Evolutionary conservation across 371 early-diverging fungal genomes (phyloP), one percentile per base, ranked within the genome.

Genomic region (Umbelopsis sp.): DNA sequence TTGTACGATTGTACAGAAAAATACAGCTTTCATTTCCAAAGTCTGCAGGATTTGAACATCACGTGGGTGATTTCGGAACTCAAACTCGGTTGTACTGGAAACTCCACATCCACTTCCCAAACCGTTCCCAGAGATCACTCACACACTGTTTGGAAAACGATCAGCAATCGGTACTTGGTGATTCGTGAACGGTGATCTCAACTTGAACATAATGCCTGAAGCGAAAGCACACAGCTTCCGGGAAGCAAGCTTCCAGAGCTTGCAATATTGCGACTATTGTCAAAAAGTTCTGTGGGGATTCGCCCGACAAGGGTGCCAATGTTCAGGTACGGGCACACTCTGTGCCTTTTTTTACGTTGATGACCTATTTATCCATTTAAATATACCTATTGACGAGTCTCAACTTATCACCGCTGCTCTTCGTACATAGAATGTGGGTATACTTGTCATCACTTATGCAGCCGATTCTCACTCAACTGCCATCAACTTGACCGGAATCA

Each of bases 391-490:
- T 16, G 8, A 4, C 35, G 29, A 4, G 22, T 11, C 9, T 62
- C 12, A 63, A 22, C 65, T 20, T 11, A 38, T 63, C 25, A 24
- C 22, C 18, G 0, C 50, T 25, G 29, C 20, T 32, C 29, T 35
- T 16, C 44, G 25, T 29, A 9, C 29, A 29, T 14, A 57, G 57
- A 57, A 16, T 57, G 57, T 29, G 57, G 57, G 18, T 57, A 57
- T n/a, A 57, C 57, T 9, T 57, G 57, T 12, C 57, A 57, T 57
- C 57, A 57, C 57, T 35, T 57, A 7, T 57, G 57, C 35, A 57
- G 57, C 29, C 57, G 57, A 57, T 57, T 57, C 37, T 57, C 57
- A 11, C 57, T 57, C 57, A 25, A 57, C 57, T 57, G 57, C 14
- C 57, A 57, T 57, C 57, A 57, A 29, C 57, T 57, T 11, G 57